Evolutionary conservation across 352 stramenopile species (phyloP).

Genomic region (Phytophthora parvispora): DNA sequence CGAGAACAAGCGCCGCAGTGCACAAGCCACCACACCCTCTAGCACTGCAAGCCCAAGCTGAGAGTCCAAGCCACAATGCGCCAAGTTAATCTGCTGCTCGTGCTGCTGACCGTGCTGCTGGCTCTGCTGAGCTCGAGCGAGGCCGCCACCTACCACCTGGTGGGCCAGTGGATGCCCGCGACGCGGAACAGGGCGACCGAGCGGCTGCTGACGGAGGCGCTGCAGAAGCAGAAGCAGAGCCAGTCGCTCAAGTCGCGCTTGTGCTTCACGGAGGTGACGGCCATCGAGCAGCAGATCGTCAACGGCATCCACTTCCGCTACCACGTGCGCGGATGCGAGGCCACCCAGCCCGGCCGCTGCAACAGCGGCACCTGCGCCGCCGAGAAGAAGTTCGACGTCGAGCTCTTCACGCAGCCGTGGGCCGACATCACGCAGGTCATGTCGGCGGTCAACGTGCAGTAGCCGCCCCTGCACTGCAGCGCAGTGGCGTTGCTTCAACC

Average conservation of each 20-base stretch:
- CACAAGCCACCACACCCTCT: constrained; percentile 5
- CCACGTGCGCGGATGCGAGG: constrained; percentile 51
- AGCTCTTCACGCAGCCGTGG: constrained; percentile 67
- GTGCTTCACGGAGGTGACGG: constrained; percentile 54
- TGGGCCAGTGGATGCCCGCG: constrained; percentile 52
- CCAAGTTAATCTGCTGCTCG: constrained; percentile 15
- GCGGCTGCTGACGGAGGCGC: constrained; percentile 41
- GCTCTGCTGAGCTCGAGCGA: constrained; percentile 7
- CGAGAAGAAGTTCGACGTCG: constrained; percentile 44
- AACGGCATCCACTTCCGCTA: constrained; percentile 75
- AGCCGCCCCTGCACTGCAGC: too few species aligned
- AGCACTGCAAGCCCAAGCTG: background rate
- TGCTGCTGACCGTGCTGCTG: constrained; percentile 18
- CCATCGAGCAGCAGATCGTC: constrained; percentile 70
- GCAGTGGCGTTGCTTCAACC: background rate
- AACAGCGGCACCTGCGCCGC: constrained; percentile 19
- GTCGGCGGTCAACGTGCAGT: constrained; percentile 40
- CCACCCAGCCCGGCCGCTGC: constrained; percentile 34
- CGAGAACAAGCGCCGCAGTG: constrained; percentile 23
- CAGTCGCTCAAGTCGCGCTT: constrained; percentile 27
- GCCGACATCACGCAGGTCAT: constrained; percentile 50
- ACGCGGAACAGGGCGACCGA: constrained; percentile 42
- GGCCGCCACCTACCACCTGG: constrained; percentile 36
- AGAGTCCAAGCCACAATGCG: constrained; percentile 7
- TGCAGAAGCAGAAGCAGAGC: constrained; percentile 37